A percentile compares a stretch with the other conserved stretches of the same genome.
phyloP scores from a whole-genome alignment of 495 filamentous ascomycete species.

The Neurospora hispaniola region DNA sequence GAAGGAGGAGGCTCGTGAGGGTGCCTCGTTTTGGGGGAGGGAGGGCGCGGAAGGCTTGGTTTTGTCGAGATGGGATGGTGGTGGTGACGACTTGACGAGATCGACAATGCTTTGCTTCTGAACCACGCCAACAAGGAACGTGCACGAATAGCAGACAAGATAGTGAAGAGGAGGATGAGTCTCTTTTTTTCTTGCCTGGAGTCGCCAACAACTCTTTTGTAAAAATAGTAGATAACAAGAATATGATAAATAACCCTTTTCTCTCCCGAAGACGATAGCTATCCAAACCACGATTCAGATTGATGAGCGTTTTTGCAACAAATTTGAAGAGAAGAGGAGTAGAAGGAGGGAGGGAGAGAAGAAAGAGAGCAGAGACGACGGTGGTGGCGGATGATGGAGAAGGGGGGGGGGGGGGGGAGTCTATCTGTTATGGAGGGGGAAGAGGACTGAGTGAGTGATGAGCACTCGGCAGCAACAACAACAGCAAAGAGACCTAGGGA shows the following conservation, averaged over 20 bases:
- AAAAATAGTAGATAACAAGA: neutral
- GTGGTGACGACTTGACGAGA: neutral
- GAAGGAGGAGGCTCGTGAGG: neutral
- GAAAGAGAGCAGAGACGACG: conserved; percentile 6
- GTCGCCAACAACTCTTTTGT: neutral
- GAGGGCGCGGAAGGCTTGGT: neutral
- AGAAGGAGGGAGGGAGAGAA: neutral
- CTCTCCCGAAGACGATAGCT: neutral
- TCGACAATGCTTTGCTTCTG: neutral
- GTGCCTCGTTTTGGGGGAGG: neutral
- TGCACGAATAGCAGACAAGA: conserved; percentile 1
- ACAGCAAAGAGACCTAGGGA: neutral
- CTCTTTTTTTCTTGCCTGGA: neutral
- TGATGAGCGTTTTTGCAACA: neutral
- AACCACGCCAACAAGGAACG: neutral
- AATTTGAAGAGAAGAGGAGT: neutral
- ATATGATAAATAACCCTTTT: neutral
- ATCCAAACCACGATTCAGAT: conserved; percentile 1
- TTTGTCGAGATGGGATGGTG: neutral
- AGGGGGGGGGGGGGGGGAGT: neutral
- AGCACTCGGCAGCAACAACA: neutral
- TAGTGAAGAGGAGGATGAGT: conserved; percentile 1
- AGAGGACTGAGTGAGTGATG: neutral
- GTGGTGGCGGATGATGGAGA: conserved; percentile 1
- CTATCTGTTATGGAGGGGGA: neutral